Conservation (phyloP, 2,329 filamentous ascomycete species). For the Botrytis byssoidea region DNA sequence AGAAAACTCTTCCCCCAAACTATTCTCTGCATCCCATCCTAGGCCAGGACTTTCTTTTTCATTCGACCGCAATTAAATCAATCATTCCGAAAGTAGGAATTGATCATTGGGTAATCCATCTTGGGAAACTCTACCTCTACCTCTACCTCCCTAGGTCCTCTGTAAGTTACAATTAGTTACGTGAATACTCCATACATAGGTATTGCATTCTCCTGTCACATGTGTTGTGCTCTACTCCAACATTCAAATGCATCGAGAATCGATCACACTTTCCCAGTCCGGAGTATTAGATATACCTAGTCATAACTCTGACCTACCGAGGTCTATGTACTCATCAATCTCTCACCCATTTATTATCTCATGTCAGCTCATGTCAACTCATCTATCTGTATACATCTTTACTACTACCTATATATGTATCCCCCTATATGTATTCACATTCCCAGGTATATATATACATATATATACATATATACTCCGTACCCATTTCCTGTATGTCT, state of each 20-base stretch:
- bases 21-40: background rate
- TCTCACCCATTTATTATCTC: background rate
- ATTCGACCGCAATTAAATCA: background rate
- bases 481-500: background rate
- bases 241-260: background rate
- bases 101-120: too few species aligned
- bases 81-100: background rate
- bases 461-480: too few species aligned
- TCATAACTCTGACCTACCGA: background rate
- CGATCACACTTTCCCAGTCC: background rate
- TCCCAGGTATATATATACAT: too few species aligned
- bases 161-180: too few species aligned
- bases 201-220: background rate
- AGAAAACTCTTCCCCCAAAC: background rate
- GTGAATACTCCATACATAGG: background rate
- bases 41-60: too few species aligned
- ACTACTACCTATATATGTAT: too few species aligned
- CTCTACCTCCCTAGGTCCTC: too few species aligned
- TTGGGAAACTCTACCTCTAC: background rate
- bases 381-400: background rate
- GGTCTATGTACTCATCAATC: background rate
- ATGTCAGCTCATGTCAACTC: background rate
- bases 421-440: background rate
- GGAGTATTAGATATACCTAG: background rate
- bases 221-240: background rate